These are phyloP conservation scores for Cucurbita argyrosperma DNA, from an alignment of 306 rosid species.

Conservation along the genomic window DNA sequence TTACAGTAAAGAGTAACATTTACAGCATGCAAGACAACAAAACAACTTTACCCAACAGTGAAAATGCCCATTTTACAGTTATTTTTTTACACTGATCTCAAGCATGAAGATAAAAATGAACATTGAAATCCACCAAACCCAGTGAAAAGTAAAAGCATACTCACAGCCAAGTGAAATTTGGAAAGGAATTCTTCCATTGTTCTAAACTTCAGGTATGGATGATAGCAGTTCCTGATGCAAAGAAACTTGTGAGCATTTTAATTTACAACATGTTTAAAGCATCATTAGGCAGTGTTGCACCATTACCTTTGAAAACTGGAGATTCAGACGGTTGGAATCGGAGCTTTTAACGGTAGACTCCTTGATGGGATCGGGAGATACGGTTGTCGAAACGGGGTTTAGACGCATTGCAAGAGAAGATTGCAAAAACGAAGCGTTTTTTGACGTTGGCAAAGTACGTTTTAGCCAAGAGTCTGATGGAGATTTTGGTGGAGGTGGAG, in stretches of 20 bases:
- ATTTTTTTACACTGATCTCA: background rate
- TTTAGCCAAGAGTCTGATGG: conserved; percentile 95
- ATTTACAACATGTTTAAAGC: conserved; percentile 10
- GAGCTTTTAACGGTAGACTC: conserved; percentile 45
- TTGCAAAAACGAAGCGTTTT: conserved; percentile 17
- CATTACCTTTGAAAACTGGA: conserved; percentile 51
- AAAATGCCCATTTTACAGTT: background rate
- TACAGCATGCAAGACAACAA: background rate
- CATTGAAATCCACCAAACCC: background rate
- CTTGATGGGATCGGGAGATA: conserved; percentile 27
- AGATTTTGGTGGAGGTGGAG: conserved; percentile 61
- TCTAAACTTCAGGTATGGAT: conserved; percentile 57
- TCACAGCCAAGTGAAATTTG: conserved; percentile 6
- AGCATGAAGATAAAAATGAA: too few relatives aligned
- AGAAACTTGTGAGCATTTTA: conserved; percentile 7
- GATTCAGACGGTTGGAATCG: conserved; percentile 20
- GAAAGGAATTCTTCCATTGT: conserved; percentile 8
- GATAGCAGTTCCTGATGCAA: conserved; percentile 37
- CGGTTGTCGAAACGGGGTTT: conserved; percentile 9
- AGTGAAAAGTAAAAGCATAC: background rate
- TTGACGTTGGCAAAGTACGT: conserved; percentile 53
- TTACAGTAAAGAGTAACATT: background rate
- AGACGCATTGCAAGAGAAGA: conserved; percentile 22
- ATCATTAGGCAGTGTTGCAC: background rate
- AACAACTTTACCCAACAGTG: background rate